phyloP scores from a whole-genome alignment of 2,329 filamentous ascomycete genomes.

The Zasmidium citrigriseum region DNA sequence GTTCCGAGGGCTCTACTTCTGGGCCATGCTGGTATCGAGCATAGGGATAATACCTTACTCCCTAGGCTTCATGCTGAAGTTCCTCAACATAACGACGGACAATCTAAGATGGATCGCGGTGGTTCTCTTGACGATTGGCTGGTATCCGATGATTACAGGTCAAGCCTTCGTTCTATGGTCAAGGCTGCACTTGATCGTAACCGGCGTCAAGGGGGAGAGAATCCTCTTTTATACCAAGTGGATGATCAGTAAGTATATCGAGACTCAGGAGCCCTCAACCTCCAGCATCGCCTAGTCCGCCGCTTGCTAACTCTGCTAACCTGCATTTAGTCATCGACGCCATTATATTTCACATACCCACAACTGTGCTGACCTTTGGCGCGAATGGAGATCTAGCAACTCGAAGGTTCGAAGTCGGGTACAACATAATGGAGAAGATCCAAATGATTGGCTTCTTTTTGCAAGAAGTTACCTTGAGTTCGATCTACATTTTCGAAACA shows the following conservation, averaged over 20 bases:
- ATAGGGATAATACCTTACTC: slow-evolving; percentile 50
- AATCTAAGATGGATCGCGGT: slow-evolving; percentile 24
- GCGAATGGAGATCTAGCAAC: slow-evolving; percentile 41
- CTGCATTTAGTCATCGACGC: slow-evolving; percentile 56
- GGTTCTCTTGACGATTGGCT: slow-evolving; percentile 48
- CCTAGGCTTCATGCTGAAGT: slow-evolving; percentile 51
- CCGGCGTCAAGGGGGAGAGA: slow-evolving; percentile 43
- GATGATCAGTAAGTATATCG: too few relatives aligned
- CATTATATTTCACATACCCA: slow-evolving; percentile 55
- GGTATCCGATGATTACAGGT: slow-evolving; percentile 63
- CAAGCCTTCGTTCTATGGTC: slow-evolving; percentile 57
- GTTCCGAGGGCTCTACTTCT: slow-evolving; percentile 52
- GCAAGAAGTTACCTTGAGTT: slow-evolving; percentile 39
- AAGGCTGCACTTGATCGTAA: slow-evolving; percentile 59
- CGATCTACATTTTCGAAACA: slow-evolving; percentile 34
- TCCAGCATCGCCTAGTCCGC: too few relatives aligned
- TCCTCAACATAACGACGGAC: slow-evolving; percentile 39
- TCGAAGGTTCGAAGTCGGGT: slow-evolving; percentile 38
- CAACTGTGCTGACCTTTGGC: slow-evolving; percentile 58
- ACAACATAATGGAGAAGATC: slow-evolving; percentile 47
- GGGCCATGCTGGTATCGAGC: slow-evolving; percentile 47
- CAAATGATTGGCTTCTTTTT: slow-evolving; percentile 47
- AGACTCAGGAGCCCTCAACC: too few relatives aligned
- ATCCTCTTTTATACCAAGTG: slow-evolving; percentile 53
- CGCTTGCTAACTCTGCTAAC: too few relatives aligned